Evolutionary conservation across 441 rosid species (phyloP), one percentile per base, ranked within the genome.

Genomic region (Pelargonium fulgidum): DNA sequence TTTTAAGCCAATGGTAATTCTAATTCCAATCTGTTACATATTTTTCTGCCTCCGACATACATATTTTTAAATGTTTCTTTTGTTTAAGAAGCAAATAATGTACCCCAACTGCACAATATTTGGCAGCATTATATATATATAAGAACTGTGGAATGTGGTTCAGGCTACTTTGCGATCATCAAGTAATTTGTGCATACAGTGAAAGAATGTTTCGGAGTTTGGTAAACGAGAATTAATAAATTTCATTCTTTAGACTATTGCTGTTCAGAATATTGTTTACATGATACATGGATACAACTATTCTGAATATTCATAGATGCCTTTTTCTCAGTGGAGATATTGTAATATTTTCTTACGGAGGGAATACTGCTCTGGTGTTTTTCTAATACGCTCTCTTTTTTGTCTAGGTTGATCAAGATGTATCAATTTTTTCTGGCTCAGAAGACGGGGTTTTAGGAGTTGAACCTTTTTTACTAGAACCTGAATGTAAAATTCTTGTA

Each of bases 401-500:
- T 58, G 62, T 58, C 17, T 54, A 58, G 62, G 62, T 58, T 58
- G 62, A 58, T 58, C 24, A 58, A 19, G 62, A 58, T 58, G 62
- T 17, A 11, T 58, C 62, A 58, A 9, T 20, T 58, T 58, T 58
- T 19, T 7, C 26, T 10, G 62, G 62, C 24, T 56, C 62, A 20
- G 62, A 56, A 19, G 62, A 58, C 20, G 62, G 62, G 8, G 62
- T 58, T 19, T 24, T 17, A 17, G 62, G 62, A 58, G 62, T 58
- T 19, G 62, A 58, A 17, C 26, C 20, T 19, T 58, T 58, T 58
- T 58, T 58, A 58, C 62, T 58, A 17, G 62, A 58, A 58, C 62
- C 62, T 58, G 29, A 58, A 24, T 58, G 62, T 58, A 19, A 58
- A 17, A 58, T 17, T 58, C 62, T 58, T 17, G 62, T 19, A 17